Conservation (phyloP, 495 filamentous ascomycete species). For the Annulohypoxylon bovei region DNA sequence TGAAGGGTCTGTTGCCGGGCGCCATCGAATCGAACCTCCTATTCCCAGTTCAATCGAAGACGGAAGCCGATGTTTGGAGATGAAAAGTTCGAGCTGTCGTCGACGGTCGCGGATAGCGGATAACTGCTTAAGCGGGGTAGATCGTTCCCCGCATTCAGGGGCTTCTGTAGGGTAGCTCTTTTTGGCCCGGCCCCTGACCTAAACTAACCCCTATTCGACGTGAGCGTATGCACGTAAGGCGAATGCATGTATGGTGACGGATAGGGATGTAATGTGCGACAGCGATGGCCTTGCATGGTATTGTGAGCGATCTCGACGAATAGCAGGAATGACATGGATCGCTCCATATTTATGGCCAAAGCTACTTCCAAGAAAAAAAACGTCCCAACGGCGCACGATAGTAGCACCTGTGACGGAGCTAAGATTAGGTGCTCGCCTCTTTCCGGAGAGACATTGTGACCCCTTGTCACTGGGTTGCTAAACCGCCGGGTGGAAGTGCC, state of each 20-base stretch:
- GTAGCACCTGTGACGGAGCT: conserved; percentile 3
- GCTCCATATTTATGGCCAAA: background rate
- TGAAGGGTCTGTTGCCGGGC: conserved; percentile 19
- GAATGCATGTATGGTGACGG: background rate
- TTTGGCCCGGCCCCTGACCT: background rate
- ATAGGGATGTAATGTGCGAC: background rate
- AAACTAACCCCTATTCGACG: background rate
- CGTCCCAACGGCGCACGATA: background rate
- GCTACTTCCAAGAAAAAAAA: background rate
- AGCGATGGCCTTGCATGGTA: background rate
- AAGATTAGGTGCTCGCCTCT: background rate
- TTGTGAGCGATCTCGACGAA: background rate
- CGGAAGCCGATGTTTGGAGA: background rate
- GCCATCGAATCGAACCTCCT: conserved; percentile 18
- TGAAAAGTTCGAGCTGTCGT: background rate
- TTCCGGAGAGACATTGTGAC: background rate
- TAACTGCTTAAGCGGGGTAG: conserved; percentile 9
- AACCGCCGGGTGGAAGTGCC: background rate
- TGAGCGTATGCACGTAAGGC: background rate
- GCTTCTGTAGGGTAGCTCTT: conserved; percentile 26
- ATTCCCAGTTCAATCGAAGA: background rate
- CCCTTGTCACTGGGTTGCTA: background rate
- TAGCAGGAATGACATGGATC: background rate
- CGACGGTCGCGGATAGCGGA: background rate
- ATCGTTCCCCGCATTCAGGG: conserved; percentile 38